Conservation (phyloP, 306 rosid species). For the Vigna reflexopilosa region DNA sequence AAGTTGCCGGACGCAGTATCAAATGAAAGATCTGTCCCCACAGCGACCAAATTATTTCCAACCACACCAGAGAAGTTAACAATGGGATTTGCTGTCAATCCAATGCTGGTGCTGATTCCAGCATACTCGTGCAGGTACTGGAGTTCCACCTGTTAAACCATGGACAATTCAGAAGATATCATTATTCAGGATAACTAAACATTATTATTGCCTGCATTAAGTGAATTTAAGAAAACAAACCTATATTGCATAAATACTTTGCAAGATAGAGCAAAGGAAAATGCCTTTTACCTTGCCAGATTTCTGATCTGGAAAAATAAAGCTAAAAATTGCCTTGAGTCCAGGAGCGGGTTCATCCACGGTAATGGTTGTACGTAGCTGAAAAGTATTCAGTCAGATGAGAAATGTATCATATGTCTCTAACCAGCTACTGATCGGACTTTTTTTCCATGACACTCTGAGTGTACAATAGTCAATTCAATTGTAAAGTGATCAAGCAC, state of each 20-base stretch:
- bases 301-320: slow-evolving; percentile 84
- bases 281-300: slow-evolving; percentile 78
- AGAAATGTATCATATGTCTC: background rate
- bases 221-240: slow-evolving; percentile 13
- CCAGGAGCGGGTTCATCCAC: slow-evolving; percentile 95
- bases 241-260: background rate
- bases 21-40: slow-evolving; percentile 85
- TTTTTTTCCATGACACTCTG: background rate
- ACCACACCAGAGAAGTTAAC: slow-evolving; percentile 90
- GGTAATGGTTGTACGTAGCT: slow-evolving; percentile 86
- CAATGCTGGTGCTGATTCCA: slow-evolving; percentile 88
- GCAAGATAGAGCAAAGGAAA: background rate
- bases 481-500: background rate
- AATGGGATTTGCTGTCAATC: slow-evolving; percentile 86
- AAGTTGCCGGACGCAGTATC: slow-evolving; percentile 91
- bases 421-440: background rate
- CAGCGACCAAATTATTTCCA: slow-evolving; percentile 68
- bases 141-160: slow-evolving; percentile 76
- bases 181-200: slow-evolving; percentile 1
- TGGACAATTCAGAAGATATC: background rate
- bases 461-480: slow-evolving; percentile 17
- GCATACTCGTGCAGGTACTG: slow-evolving; percentile 93
- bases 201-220: background rate
- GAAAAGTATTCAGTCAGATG: slow-evolving; percentile 42
- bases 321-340: slow-evolving; percentile 84